Percentiles rank a stretch among this genome's conserved stretches.
phyloP scores from a whole-genome alignment of 495 filamentous ascomycete species.

The Terfezia boudieri region DNA sequence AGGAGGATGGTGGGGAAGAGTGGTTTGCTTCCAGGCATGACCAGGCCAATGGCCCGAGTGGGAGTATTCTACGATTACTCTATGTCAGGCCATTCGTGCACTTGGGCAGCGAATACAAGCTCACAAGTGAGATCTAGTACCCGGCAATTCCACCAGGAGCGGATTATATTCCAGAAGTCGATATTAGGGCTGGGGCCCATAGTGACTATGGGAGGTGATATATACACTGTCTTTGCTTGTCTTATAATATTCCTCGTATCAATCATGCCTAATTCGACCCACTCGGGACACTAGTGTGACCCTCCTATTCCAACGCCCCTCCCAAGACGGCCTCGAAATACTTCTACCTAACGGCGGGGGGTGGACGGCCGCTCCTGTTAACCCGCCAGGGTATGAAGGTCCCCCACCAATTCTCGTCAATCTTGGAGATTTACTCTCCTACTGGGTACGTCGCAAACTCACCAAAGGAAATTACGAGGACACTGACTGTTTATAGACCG shows the following conservation, averaged over 20 bases:
- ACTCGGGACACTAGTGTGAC: slow-evolving; percentile 25
- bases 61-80: slow-evolving; percentile 60
- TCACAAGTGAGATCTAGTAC: slow-evolving; percentile 27
- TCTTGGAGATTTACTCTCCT: slow-evolving; percentile 71
- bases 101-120: too few species aligned
- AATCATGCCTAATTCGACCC: too few species aligned
- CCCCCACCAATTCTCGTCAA: slow-evolving; percentile 53
- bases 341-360: slow-evolving; percentile 29
- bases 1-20: slow-evolving; percentile 25
- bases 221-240: not conserved
- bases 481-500: slow-evolving; percentile 29
- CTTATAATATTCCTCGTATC: not conserved
- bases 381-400: slow-evolving; percentile 20
- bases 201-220: slow-evolving; percentile 36
- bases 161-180: slow-evolving; percentile 28
- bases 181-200: slow-evolving; percentile 45
- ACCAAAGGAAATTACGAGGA: not conserved
- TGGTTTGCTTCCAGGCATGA: slow-evolving; percentile 65
- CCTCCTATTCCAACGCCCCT: slow-evolving; percentile 53
- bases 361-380: slow-evolving; percentile 43
- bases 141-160: slow-evolving; percentile 29
- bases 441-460: slow-evolving; percentile 28
- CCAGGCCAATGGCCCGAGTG: slow-evolving; percentile 33
- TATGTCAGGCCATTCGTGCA: not conserved
- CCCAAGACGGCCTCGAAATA: slow-evolving; percentile 75